phyloP scores from a whole-genome alignment of 129 eudicot genomes.

The Cynara cardunculus region DNA sequence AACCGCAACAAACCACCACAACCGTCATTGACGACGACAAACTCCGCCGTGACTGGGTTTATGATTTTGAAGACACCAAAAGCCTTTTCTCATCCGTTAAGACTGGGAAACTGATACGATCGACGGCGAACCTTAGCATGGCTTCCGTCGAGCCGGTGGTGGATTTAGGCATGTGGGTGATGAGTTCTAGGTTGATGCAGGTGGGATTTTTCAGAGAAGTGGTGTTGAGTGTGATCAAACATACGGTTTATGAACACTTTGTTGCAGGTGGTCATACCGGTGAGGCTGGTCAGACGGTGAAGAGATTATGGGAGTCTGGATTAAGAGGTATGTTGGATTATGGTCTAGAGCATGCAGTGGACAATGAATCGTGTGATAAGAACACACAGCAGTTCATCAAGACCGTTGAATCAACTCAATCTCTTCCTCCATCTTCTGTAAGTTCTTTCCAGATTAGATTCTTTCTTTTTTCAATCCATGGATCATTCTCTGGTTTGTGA shows the following conservation, averaged over 20 bases:
- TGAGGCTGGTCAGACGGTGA: constrained; percentile 45
- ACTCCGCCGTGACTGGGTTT: not conserved
- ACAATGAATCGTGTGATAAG: constrained; percentile 51
- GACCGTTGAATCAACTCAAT: constrained; percentile 42
- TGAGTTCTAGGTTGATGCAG: constrained; percentile 47
- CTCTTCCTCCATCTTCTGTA: constrained; percentile 43
- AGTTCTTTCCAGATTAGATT: not conserved
- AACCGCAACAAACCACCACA: not conserved
- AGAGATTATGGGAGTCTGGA: constrained; percentile 40
- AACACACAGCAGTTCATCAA: constrained; percentile 35
- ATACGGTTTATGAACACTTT: constrained; percentile 57
- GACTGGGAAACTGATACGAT: constrained; percentile 31
- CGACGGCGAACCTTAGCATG: constrained; percentile 36
- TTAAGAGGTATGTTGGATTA: constrained; percentile 59
- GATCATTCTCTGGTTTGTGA: not conserved
- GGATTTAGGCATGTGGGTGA: constrained; percentile 57
- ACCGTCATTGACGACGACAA: not conserved
- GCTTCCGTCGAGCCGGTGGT: constrained; percentile 45
- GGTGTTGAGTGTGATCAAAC: constrained; percentile 23
- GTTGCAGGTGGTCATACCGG: constrained; percentile 43
- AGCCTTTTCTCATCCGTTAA: constrained; percentile 40
- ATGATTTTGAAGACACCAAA: constrained; percentile 40
- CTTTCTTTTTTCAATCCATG: too few relatives aligned
- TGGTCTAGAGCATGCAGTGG: constrained; percentile 60
- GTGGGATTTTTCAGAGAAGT: constrained; percentile 19